Evolutionary conservation across 73 alveolate species (phyloP).

Genomic region (Breviolum minutum): DNA sequence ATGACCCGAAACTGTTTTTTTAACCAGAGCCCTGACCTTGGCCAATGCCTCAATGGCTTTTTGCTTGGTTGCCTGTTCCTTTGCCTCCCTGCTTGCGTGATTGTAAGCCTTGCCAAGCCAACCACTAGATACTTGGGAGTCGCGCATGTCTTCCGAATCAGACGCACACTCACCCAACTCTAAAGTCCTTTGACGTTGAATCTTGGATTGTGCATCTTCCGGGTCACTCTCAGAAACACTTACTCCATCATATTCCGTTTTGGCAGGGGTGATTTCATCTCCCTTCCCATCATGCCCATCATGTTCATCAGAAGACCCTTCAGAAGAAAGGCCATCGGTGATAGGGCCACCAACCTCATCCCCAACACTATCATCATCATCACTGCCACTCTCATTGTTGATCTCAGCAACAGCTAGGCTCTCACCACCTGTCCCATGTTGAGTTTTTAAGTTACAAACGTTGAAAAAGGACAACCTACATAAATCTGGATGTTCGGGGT

Average conservation of each 20-base stretch:
- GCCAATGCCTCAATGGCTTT: not conserved
- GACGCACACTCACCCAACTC: too few species aligned
- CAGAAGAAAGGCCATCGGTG: too few species aligned
- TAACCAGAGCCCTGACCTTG: too few species aligned
- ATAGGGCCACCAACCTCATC: not conserved
- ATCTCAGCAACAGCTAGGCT: too few species aligned
- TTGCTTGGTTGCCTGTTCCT: not conserved
- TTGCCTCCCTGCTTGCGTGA: not conserved
- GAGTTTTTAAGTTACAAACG: too few species aligned
- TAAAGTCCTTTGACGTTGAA: not conserved
- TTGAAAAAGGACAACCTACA: too few species aligned
- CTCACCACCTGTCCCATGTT: too few species aligned
- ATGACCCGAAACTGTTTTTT: too few species aligned
- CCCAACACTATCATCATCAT: not conserved
- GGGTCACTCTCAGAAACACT: not conserved
- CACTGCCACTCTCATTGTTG: not conserved
- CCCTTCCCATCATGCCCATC: not conserved
- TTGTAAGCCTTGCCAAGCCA: not conserved
- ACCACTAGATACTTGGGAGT: not conserved
- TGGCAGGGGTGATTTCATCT: not conserved
- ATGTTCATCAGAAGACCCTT: not conserved
- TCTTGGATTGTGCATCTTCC: not conserved
- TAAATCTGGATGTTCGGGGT: too few species aligned
- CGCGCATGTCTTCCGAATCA: not conserved
- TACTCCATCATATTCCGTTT: not conserved